phyloP scores from a whole-genome alignment of 2,329 filamentous ascomycete genomes.

The Fusarium anthophilum region DNA sequence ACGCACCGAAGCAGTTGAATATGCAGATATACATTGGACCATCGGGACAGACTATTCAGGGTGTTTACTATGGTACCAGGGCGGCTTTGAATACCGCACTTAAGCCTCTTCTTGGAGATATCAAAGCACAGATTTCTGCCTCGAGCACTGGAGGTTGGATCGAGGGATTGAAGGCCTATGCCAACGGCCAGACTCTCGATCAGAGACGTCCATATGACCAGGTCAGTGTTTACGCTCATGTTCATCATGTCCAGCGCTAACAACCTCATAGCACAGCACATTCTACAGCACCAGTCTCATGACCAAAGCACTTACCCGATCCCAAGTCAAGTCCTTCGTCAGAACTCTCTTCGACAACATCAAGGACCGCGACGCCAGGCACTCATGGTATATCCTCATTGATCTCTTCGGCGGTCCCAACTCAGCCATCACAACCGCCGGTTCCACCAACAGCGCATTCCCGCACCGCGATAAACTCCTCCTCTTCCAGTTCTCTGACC shows the following conservation, averaged over 20 bases:
- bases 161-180: constrained; percentile 36
- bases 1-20: constrained; percentile 43
- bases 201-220: constrained; percentile 40
- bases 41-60: constrained; percentile 38
- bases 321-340: constrained; percentile 36
- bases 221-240: constrained; percentile 1
- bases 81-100: constrained; percentile 21
- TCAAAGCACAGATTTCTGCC: constrained; percentile 10
- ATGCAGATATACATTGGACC: constrained; percentile 40
- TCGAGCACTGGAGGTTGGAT: constrained; percentile 40
- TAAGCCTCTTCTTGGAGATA: constrained; percentile 33
- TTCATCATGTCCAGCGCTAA: not conserved
- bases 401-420: constrained; percentile 48
- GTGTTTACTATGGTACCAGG: constrained; percentile 42
- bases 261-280: constrained; percentile 35
- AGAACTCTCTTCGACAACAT: constrained; percentile 30
- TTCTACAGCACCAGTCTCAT: constrained; percentile 46
- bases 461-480: constrained; percentile 56
- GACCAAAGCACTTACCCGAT: constrained; percentile 38
- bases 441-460: constrained; percentile 47
- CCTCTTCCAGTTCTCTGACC: constrained; percentile 61
- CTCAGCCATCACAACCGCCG: constrained; percentile 48
- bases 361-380: constrained; percentile 12
- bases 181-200: constrained; percentile 29
- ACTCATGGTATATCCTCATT: constrained; percentile 39